Evolutionary conservation across 306 rosid genomes (phyloP).

Genomic region (Glycyrrhiza uralensis): DNA sequence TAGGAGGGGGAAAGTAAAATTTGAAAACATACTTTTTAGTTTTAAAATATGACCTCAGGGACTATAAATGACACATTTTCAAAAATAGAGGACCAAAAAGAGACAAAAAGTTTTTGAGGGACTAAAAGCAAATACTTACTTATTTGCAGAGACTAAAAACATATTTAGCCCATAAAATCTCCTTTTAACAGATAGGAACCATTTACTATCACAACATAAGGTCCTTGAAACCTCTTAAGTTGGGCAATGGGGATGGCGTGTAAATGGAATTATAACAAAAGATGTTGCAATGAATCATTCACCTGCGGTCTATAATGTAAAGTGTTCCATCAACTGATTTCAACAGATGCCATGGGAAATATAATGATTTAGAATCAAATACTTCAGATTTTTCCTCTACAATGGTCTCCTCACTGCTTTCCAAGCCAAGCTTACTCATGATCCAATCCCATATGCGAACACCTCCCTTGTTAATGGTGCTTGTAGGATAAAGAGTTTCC

Average conservation of each 20-base stretch:
- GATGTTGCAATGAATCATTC: constrained; percentile 7
- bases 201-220: not conserved
- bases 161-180: no score
- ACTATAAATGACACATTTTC: no score
- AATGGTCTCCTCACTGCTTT: constrained; percentile 33
- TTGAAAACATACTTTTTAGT: no score
- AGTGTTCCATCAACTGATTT: constrained; percentile 57
- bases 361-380: constrained; percentile 44
- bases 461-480: constrained; percentile 38
- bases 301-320: constrained; percentile 69
- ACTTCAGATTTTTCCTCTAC: constrained; percentile 47
- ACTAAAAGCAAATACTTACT: no score
- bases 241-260: not conserved
- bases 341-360: constrained; percentile 90
- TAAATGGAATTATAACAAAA: not conserved
- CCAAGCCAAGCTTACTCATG: constrained; percentile 57
- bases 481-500: constrained; percentile 70
- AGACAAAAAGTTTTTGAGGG: no score
- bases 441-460: constrained; percentile 60
- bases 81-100: no score
- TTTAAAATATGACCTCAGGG: no score
- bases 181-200: not conserved
- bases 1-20: no score
- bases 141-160: no score
- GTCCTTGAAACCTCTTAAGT: not conserved